phyloP scores from a whole-genome alignment of 352 stramenopile species.

The Phytophthora brassicae region DNA sequence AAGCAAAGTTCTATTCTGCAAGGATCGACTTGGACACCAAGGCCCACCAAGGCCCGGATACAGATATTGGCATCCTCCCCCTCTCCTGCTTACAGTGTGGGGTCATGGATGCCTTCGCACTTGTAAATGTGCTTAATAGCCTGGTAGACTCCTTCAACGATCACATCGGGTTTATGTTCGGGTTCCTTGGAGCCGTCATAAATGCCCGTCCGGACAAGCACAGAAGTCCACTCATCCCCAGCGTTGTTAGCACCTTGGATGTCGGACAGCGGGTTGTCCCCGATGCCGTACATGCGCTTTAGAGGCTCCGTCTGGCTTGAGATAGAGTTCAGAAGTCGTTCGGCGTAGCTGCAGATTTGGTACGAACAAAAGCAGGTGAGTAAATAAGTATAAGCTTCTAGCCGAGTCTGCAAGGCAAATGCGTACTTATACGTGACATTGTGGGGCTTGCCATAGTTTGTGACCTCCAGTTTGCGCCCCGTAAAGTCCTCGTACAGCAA shows the following conservation, averaged over 20 bases:
- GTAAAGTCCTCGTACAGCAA: slow-evolving; percentile 75
- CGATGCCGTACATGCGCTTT: slow-evolving; percentile 83
- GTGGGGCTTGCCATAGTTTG: slow-evolving; percentile 85
- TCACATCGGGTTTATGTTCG: slow-evolving; percentile 66
- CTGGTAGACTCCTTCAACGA: slow-evolving; percentile 67
- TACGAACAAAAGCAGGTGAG: too few species aligned
- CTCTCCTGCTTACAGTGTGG: slow-evolving; percentile 32
- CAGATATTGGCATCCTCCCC: too few species aligned
- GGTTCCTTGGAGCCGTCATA: slow-evolving; percentile 66
- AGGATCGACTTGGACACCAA: neutral
- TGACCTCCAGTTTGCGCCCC: slow-evolving; percentile 64
- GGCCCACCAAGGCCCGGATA: neutral
- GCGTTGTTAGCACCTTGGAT: slow-evolving; percentile 89
- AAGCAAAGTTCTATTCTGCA: slow-evolving; percentile 28
- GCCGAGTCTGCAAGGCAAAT: neutral
- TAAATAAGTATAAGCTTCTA: neutral
- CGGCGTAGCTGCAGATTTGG: slow-evolving; percentile 48
- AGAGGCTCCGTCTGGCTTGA: slow-evolving; percentile 42
- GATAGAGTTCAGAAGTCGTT: slow-evolving; percentile 68
- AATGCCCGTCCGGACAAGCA: slow-evolving; percentile 88
- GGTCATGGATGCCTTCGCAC: slow-evolving; percentile 46
- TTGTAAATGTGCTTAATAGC: slow-evolving; percentile 80
- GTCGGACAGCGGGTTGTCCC: slow-evolving; percentile 86
- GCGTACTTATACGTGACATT: slow-evolving; percentile 83
- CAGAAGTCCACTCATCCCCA: slow-evolving; percentile 77